These are phyloP conservation scores for Solanum chmielewskii DNA, from an alignment of 257 asterid species.

Conservation along the genomic window DNA sequence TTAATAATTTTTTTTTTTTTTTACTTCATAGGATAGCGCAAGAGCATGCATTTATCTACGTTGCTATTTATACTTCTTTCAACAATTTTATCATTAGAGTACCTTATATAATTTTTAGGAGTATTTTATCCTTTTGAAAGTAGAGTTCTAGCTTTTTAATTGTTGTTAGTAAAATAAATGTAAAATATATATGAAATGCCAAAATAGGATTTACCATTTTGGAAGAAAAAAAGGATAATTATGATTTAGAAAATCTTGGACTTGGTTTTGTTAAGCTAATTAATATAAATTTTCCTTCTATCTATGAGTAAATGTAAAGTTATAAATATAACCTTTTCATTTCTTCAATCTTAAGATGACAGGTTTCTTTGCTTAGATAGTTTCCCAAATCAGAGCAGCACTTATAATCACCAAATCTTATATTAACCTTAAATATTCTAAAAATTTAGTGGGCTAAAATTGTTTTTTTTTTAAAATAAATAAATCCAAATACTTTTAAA, in stretches of 20 bases:
- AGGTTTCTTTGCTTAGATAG: neutral
- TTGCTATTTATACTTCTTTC: no score
- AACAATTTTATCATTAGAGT: neutral
- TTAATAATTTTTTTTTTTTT: no score
- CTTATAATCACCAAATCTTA: neutral
- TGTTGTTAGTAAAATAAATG: neutral
- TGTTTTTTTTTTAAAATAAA: neutral
- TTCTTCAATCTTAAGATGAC: constrained; percentile 13
- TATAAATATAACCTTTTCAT: neutral
- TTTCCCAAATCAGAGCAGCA: neutral
- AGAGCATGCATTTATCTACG: neutral
- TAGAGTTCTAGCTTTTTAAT: neutral
- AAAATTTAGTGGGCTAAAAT: neutral
- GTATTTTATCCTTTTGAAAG: neutral
- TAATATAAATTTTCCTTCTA: neutral
- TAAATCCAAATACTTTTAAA: neutral
- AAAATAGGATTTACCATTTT: neutral
- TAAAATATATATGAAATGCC: neutral
- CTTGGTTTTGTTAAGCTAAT: neutral
- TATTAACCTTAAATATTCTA: neutral
- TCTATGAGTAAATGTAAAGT: neutral
- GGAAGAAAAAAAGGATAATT: neutral
- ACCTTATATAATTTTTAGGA: neutral
- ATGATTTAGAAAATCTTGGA: neutral
- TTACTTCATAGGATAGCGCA: neutral